Base-by-base conservation (phyloP, 208 protist species). In the Leishmania guyanensis region DNA sequence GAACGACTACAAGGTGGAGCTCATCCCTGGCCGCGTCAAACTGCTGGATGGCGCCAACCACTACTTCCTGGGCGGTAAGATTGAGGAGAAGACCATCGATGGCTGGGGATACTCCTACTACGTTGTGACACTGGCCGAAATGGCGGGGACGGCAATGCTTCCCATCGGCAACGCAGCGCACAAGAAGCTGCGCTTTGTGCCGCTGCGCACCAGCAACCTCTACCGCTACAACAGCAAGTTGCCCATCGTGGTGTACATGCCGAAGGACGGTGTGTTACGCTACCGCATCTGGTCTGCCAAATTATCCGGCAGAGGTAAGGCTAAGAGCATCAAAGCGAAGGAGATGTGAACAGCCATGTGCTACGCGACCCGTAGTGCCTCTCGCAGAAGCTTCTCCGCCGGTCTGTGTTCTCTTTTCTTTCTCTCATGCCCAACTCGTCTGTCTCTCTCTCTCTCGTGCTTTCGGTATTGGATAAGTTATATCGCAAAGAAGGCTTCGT, bases 81-180 rank as follows among this genome's bases (percentile, higher is more conserved):
- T 96, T 39, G 84, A 91, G 81, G 84, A 89, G 75, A 83, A 91
- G 81, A 84, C 46, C 14, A 86, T 96, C 33, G 14, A 86, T 36
- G 92, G 90, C 56, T 96, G 92, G 92, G 90, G 87, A 43, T 93
- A 93, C 78, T 14, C 62, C 79, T 93, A 93, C 84, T 78, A 85
- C 75, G 80, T 78, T 20, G 74, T 78, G 53, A 78, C 53, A 6
- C 33, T 78, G 51, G 36, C 54, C 12, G 5, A 20, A 22, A 64
- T 29, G 54, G 17, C 51, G 26, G 51, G 46, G 36, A 93, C 86
- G 20, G n/a, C 84, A 43, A 90, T 92, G 89, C 85, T 85, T 71
- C 75, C 84, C 22, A 39, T 79, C 36, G 89, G 89, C n/a, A 46
- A 79, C 10, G 85, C 54, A 12, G 86, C 89, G 50, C 75, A 80